These are phyloP conservation scores for Penicillium corylophilum DNA, from an alignment of 2,329 filamentous ascomycete species.

Conservation along the genomic window DNA sequence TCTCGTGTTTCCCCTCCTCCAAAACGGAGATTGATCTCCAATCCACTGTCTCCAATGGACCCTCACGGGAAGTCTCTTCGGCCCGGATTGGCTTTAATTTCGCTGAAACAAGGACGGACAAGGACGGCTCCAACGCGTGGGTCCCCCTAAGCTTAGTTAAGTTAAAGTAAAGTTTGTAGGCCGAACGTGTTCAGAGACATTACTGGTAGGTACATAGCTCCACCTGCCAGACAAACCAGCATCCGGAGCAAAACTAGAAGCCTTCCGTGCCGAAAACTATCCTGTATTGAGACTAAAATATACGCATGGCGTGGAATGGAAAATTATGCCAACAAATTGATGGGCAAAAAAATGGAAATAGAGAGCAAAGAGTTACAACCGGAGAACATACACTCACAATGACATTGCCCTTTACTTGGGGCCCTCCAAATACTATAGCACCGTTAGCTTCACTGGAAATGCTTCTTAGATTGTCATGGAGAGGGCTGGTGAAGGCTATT, in stretches of 20 bases:
- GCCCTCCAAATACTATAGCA: background rate
- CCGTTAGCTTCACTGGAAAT: background rate
- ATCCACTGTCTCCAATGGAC: background rate
- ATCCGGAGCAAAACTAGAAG: background rate
- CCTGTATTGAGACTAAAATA: background rate
- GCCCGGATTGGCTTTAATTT: background rate
- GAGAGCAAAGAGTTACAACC: background rate
- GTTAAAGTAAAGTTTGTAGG: background rate
- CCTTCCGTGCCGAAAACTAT: background rate
- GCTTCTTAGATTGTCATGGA: background rate
- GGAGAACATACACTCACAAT: background rate
- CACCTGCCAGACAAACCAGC: background rate
- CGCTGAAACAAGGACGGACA: too few species aligned
- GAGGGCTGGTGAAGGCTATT: background rate
- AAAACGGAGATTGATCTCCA: background rate
- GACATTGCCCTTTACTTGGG: background rate
- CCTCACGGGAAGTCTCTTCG: background rate
- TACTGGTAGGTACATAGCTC: background rate
- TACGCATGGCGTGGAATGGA: slow-evolving; percentile 6
- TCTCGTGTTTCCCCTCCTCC: background rate
- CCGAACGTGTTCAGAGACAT: background rate
- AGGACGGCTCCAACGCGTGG: background rate
- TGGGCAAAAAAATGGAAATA: background rate
- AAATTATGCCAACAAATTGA: background rate
- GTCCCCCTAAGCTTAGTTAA: background rate